These are phyloP conservation scores for Nothophoma quercina DNA, from an alignment of 2,329 filamentous ascomycete species.

Conservation along the genomic window DNA sequence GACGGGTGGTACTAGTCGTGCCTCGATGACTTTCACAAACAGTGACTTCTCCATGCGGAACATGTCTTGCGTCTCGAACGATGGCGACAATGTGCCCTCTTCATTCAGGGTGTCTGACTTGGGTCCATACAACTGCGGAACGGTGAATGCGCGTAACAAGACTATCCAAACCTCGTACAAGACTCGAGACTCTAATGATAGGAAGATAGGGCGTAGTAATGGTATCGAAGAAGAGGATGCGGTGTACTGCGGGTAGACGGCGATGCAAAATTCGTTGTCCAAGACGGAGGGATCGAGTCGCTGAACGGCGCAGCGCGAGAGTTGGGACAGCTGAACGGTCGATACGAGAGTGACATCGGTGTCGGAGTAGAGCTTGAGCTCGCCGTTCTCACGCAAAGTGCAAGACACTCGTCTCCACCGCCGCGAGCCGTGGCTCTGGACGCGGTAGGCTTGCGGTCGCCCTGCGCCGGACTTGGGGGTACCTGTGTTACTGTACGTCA, in stretches of 20 bases:
- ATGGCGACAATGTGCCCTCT: conserved; percentile 45
- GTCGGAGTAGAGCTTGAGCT: conserved; percentile 89
- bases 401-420: conserved; percentile 91
- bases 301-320: conserved; percentile 90
- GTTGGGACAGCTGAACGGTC: conserved; percentile 84
- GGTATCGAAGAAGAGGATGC: conserved; percentile 75
- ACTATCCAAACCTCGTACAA: conserved; percentile 99
- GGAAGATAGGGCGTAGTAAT: conserved; percentile 85
- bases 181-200: conserved; percentile 84
- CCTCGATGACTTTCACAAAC: conserved; percentile 67
- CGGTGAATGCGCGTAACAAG: conserved; percentile 85
- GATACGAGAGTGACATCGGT: conserved; percentile 81
- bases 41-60: conserved; percentile 71
- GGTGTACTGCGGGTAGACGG: conserved; percentile 93
- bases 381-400: conserved; percentile 92
- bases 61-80: conserved; percentile 62
- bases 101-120: conserved; percentile 56
- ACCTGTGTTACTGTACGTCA: conserved; percentile 58
- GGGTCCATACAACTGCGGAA: conserved; percentile 88
- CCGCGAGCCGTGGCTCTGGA: conserved; percentile 65
- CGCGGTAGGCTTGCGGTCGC: conserved; percentile 61
- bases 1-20: conserved; percentile 58
- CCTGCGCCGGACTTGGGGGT: conserved; percentile 43
- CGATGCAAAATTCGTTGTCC: conserved; percentile 92
- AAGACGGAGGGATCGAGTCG: conserved; percentile 88